Conservation (phyloP, 495 filamentous ascomycete genomes). For the Neurospora africana region DNA sequence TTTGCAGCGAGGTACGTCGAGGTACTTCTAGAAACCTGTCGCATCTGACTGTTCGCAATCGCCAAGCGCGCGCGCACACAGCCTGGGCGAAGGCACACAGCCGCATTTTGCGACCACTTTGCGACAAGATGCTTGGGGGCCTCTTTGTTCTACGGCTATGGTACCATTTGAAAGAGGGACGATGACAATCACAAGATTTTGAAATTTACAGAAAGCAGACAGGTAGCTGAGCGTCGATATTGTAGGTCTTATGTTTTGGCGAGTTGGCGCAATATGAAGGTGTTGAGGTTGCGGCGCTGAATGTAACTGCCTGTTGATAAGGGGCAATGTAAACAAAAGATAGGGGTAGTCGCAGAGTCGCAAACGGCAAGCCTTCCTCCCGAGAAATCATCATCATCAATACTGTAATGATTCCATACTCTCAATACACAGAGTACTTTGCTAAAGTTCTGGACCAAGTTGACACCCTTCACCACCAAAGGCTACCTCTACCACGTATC, state of each 20-base stretch:
- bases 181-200: not conserved
- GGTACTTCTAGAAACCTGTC: slow-evolving; percentile 6
- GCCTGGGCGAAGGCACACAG: not conserved
- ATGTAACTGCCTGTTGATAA: not conserved
- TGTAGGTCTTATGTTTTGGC: not conserved
- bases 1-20: slow-evolving; percentile 1
- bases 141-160: not conserved
- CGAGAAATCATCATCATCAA: not conserved
- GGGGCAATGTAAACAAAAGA: not conserved
- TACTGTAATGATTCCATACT: not conserved
- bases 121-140: not conserved
- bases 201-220: not conserved
- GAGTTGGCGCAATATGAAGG: not conserved
- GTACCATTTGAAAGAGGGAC: not conserved
- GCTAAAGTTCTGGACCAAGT: not conserved
- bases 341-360: not conserved
- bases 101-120: not conserved
- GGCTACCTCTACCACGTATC: not conserved
- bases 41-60: not conserved
- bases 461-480: not conserved
- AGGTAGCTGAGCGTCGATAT: no score
- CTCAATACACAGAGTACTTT: no score
- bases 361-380: not conserved
- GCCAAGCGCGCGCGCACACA: not conserved
- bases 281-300: not conserved